Evolutionary conservation across 208 protist genomes (phyloP), one percentile per base, ranked within the genome.

Genomic region (Porcisia hertigi): DNA sequence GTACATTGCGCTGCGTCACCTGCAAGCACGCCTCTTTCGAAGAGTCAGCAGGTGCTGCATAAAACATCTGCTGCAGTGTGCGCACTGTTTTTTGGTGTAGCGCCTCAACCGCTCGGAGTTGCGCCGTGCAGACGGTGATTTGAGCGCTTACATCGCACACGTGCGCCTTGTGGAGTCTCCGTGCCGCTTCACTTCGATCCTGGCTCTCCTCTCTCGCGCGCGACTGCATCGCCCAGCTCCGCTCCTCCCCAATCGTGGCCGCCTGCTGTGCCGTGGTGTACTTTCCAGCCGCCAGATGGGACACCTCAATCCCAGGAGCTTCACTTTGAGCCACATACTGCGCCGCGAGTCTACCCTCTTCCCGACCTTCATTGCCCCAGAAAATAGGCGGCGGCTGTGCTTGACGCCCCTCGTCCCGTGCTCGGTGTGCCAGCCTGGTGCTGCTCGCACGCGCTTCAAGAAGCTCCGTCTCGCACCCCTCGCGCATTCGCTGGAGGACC

Each of bases 1-100:
- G 41, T 16, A 16, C 23, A 58, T 78, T 55, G 30, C 36, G 25
- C 52, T 65, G 66, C 34, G 69, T 71, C 52, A 67, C 20, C 6
- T 20, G 41, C 72, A 78, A 47, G 49, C 78, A 82, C 69, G 73
- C 69, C 36, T 49, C 53, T 30, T 75, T 70, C 20, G 72, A 67
- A 47, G 54, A 71, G 49, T 71, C 54, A 30, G 60, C 57, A 3
- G 77, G 39, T 30, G 69, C 63, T 4, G 65, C 52, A 5, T 66
- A 30, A 52, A 82, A 58, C 52, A 49, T 43, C 66, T 11, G 49
- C 9, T 54, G 73, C 8, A 60, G 54, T 7, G 59, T 64, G 63
- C 23, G 69, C 23, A 6, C 23, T 5, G 39, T 58, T 16, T 64
- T 23, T 53, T 55, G 71, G 16, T 81, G 63, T 16, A 49, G 45